These are phyloP conservation scores for Gyrodon lividus DNA, from an alignment of 768 basidiomycete species.

Conservation along the genomic window DNA sequence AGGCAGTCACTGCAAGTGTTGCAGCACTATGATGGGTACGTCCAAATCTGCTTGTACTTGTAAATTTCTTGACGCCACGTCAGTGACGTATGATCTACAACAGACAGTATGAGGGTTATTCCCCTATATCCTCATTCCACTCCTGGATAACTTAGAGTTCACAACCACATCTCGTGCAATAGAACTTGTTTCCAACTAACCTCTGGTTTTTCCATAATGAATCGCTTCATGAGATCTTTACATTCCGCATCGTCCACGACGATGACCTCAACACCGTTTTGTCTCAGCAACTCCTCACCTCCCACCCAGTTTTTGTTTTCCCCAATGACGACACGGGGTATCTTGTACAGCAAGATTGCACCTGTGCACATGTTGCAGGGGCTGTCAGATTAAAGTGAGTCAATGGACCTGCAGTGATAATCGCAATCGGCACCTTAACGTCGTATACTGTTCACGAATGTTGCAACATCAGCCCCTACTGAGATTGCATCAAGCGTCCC, in stretches of 20 bases:
- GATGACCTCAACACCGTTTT: conserved; percentile 53
- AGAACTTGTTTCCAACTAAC: conserved; percentile 28
- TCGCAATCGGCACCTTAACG: conserved; percentile 32
- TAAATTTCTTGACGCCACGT: background rate
- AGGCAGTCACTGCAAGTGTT: conserved; percentile 31
- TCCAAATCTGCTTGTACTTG: background rate
- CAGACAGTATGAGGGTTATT: conserved; percentile 18
- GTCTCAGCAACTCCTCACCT: conserved; percentile 51
- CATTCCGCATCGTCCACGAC: conserved; percentile 50
- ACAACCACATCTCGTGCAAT: conserved; percentile 5
- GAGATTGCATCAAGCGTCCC: background rate
- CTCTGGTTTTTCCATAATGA: conserved; percentile 56
- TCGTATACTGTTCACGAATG: conserved; percentile 34
- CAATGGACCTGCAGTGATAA: background rate
- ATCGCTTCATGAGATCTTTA: conserved; percentile 52
- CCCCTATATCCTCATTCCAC: conserved; percentile 66
- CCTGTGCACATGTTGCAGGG: conserved; percentile 71
- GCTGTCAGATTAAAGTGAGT: conserved; percentile 23
- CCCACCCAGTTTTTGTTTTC: conserved; percentile 57
- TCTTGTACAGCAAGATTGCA: conserved; percentile 60
- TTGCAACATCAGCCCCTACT: background rate
- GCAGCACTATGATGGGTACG: conserved; percentile 20
- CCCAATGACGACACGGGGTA: conserved; percentile 64
- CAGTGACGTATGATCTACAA: conserved; percentile 10
- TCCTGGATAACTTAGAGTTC: conserved; percentile 34